Evolutionary conservation across 2,329 filamentous ascomycete genomes (phyloP), one percentile per base, ranked within the genome.

Genomic region (Botrytis paeoniae): DNA sequence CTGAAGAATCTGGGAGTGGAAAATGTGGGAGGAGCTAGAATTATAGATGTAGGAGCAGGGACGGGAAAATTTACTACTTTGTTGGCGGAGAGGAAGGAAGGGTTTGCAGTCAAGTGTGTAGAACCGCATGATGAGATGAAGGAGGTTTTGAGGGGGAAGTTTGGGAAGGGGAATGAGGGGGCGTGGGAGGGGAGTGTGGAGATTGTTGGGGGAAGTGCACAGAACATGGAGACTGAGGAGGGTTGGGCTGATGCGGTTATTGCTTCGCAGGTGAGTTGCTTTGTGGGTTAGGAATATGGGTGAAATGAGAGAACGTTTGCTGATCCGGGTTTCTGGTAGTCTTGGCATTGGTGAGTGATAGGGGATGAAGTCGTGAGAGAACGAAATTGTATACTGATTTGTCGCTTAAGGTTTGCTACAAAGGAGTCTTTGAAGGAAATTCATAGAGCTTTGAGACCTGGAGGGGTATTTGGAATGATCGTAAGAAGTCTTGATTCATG

Each of bases 61-160:
- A 92, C 91, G 0, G 91, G 91, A 39, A 92, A 92, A 78, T 90
- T 93, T 78, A 93, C 91, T 0, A 88, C 91, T 80, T 77, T 86
- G 29, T 84, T 94, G 48, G 87, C 88, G 10, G 82, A 81, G 22
- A 83, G 90, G 43, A 83, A 85, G 0, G 92, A 93, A 81, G 79
- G 82, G 10, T 93, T 87, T 81, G 80, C 85, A 45, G 83, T 94
- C 75, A 78, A 89, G 63, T 87, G 90, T 64, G 83, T 93, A 66
- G 87, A 93, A 81, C 91, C 91, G 37, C 87, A 92, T 78, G 83
- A 82, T 72, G 85, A 84, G n/a, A 94, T 94, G 91, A 84, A 91
- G 57, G 83, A 83, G 63, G 86, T 88, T 77, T 83, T 94, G 63
- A 85, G 81, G 61, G 82, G 81, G 73, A 94, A 94, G 82, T 77